These are phyloP conservation scores for Paramarasmius palmivorus DNA, from an alignment of 1,284 basidiomycete species.

Conservation along the genomic window DNA sequence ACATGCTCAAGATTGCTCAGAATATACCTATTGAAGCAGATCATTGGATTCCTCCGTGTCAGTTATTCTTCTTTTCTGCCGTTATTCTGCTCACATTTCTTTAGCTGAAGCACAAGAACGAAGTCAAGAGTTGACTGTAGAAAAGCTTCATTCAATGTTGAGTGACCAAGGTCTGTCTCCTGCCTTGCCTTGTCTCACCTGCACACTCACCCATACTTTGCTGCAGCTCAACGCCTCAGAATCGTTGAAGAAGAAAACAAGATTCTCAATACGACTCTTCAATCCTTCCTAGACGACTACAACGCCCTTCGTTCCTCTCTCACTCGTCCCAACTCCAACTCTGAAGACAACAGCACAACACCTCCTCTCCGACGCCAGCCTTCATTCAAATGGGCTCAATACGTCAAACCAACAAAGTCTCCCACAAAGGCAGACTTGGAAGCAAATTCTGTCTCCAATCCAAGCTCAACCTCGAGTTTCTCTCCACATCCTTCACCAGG, in stretches of 20 bases:
- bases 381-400: conserved; percentile 83
- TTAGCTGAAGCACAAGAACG: conserved; percentile 66
- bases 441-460: no score
- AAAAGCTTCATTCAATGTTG: conserved; percentile 68
- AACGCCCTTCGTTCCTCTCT: conserved; percentile 44
- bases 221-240: conserved; percentile 66
- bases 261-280: conserved; percentile 60
- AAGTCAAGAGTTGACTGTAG: conserved; percentile 58
- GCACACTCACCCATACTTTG: not conserved
- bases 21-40: conserved; percentile 83
- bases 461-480: conserved; percentile 46
- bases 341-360: conserved; percentile 52
- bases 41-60: conserved; percentile 90
- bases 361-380: conserved; percentile 62
- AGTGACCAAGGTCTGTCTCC: conserved; percentile 69
- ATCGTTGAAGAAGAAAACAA: conserved; percentile 77
- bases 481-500: conserved; percentile 79
- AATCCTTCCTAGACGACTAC: conserved; percentile 68
- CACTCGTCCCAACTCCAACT: conserved; percentile 35
- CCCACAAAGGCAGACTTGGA: no score
- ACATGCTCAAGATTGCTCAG: conserved; percentile 82
- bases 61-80: conserved; percentile 29
- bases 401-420: conserved; percentile 68
- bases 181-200: not conserved
- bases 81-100: conserved; percentile 6